A percentile compares a stretch with the other conserved stretches of the same genome.
Conservation (phyloP, 2,329 filamentous ascomycete genomes). For the Colletotrichum simmondsii region DNA sequence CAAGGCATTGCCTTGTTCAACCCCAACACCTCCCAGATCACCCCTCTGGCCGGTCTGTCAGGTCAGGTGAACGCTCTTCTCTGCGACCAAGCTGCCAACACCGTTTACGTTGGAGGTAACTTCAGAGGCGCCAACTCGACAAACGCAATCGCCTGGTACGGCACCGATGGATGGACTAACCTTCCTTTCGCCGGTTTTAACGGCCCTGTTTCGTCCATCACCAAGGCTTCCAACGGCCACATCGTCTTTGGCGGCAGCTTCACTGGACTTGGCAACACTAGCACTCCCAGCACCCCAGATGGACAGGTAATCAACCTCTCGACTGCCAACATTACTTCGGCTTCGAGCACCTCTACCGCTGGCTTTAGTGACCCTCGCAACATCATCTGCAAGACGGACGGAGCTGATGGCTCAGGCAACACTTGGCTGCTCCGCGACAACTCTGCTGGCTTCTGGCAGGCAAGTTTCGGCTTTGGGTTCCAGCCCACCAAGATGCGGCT, state of each 20-base stretch:
- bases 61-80: constrained; percentile 85
- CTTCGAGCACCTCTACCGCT: constrained; percentile 67
- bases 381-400: constrained; percentile 82
- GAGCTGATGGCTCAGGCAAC: constrained; percentile 74
- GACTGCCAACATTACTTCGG: constrained; percentile 78
- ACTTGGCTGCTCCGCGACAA: constrained; percentile 86
- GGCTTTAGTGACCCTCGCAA: constrained; percentile 82
- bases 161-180: constrained; percentile 76
- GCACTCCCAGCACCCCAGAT: constrained; percentile 72
- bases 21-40: constrained; percentile 75
- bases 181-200: constrained; percentile 96
- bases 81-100: constrained; percentile 81
- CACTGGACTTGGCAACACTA: constrained; percentile 86
- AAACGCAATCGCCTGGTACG: constrained; percentile 88
- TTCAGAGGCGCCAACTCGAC: constrained; percentile 85
- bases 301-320: constrained; percentile 86
- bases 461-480: constrained; percentile 85
- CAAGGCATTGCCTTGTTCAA: constrained; percentile 86
- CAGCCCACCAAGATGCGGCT: constrained; percentile 87
- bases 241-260: constrained; percentile 94
- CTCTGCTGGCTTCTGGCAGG: constrained; percentile 83
- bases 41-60: constrained; percentile 80
- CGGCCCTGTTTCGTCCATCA: constrained; percentile 87
- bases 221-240: constrained; percentile 81
- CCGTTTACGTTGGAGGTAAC: constrained; percentile 91